Conservation (phyloP, 306 rosid species). For the Castanea crenata region DNA sequence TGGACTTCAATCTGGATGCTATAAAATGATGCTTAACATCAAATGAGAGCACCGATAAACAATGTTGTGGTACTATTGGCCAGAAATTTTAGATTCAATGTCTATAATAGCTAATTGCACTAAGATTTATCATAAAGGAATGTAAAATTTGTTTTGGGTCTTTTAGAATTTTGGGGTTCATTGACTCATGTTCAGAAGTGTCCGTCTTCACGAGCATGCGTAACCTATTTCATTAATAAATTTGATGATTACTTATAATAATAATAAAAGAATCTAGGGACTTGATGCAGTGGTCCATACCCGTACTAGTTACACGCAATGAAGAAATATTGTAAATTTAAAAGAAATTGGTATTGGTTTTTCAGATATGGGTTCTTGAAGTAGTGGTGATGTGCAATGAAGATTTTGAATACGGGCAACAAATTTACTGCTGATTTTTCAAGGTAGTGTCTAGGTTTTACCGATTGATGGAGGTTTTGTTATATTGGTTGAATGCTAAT, state of each 20-base stretch:
- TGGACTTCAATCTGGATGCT: constrained; percentile 1
- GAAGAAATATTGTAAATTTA: neutral
- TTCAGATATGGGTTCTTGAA: neutral
- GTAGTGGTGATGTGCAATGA: neutral
- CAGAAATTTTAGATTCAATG: neutral
- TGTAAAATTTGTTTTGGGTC: neutral
- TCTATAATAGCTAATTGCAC: neutral
- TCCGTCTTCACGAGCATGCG: no score
- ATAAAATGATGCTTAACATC: neutral
- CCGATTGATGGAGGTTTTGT: neutral
- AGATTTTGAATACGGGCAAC: neutral
- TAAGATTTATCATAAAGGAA: neutral
- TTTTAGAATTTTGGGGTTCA: neutral
- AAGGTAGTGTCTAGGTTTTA: neutral
- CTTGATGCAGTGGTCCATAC: neutral
- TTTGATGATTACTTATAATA: no score
- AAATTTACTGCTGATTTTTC: neutral
- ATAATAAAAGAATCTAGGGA: neutral
- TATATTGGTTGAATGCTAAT: neutral
- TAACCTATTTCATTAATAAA: no score
- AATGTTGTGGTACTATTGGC: neutral
- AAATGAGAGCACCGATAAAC: no score
- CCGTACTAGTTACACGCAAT: neutral
- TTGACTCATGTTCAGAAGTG: no score
- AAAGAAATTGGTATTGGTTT: neutral